A percentile compares a stretch with the other conserved stretches of the same genome.
Conservation (phyloP, 768 basidiomycete genomes). For the Baorangia bicolor region DNA sequence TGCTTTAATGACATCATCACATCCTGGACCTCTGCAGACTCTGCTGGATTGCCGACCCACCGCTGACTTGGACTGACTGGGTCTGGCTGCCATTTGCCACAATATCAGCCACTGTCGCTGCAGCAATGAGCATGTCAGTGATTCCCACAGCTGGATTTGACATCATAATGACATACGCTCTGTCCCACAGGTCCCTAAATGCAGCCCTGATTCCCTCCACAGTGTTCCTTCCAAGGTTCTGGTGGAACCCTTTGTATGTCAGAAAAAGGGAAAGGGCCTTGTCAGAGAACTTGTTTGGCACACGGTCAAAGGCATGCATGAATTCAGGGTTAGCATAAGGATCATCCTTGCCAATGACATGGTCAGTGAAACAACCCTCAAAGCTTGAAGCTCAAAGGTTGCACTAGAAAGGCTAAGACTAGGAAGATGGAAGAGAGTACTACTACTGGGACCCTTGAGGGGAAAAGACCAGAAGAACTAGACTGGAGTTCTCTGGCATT, state of each 20-base stretch:
- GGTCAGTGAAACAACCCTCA: too few relatives aligned
- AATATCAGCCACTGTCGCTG: neutral
- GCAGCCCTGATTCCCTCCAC: neutral
- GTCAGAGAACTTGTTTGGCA: neutral
- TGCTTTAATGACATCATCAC: neutral
- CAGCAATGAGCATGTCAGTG: neutral
- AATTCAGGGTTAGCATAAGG: neutral
- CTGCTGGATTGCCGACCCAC: neutral
- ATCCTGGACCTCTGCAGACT: neutral
- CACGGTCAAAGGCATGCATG: neutral
- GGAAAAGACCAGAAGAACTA: too few relatives aligned
- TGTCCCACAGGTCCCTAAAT: neutral
- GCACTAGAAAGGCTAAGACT: too few relatives aligned
- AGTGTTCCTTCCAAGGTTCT: too few relatives aligned
- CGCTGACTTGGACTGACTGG: neutral
- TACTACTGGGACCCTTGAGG: too few relatives aligned
- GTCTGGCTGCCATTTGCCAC: neutral
- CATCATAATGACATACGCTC: too few relatives aligned
- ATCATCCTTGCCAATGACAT: neutral
- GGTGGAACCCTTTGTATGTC: neutral
- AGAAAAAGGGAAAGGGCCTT: neutral
- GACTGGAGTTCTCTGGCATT: too few relatives aligned
- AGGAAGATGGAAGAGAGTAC: too few relatives aligned
- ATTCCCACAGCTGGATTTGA: neutral
- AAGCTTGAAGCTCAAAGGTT: too few relatives aligned